Conservation (phyloP, 495 filamentous ascomycete species). For the Corynascus novoguineensis region DNA sequence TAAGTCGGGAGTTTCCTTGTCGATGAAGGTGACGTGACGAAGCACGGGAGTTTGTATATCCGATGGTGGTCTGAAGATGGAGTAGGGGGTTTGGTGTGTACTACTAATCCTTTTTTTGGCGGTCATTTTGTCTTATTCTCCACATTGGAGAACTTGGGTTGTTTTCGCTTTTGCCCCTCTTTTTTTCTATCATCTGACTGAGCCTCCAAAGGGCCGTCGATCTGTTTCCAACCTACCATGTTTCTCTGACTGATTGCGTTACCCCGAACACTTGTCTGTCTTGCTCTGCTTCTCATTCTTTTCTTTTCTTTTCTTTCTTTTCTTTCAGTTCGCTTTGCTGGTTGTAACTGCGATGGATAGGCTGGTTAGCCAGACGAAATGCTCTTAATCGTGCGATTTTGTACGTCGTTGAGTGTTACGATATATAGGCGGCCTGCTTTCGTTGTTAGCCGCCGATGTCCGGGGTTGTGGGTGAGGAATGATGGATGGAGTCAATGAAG, state of each 20-base stretch:
- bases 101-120: neutral
- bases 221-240: neutral
- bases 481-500: conserved; percentile 1
- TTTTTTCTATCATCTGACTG: neutral
- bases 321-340: neutral
- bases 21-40: neutral
- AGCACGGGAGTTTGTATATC: neutral
- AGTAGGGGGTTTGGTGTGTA: neutral
- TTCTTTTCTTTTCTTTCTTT: neutral
- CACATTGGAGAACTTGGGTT: neutral
- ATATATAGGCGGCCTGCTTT: conserved; percentile 4
- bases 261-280: neutral
- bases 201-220: neutral
- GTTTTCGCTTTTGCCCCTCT: neutral
- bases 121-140: neutral
- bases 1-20: too few species aligned
- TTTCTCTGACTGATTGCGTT: neutral
- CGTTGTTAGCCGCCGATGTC: neutral
- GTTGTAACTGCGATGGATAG: neutral
- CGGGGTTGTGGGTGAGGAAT: neutral
- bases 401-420: conserved; percentile 1
- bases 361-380: neutral
- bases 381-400: neutral
- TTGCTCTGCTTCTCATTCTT: too few species aligned
- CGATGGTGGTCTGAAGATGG: neutral